phyloP scores from a whole-genome alignment of 108 stramenopile genomes.

The Fistulifera pelliculosa region DNA sequence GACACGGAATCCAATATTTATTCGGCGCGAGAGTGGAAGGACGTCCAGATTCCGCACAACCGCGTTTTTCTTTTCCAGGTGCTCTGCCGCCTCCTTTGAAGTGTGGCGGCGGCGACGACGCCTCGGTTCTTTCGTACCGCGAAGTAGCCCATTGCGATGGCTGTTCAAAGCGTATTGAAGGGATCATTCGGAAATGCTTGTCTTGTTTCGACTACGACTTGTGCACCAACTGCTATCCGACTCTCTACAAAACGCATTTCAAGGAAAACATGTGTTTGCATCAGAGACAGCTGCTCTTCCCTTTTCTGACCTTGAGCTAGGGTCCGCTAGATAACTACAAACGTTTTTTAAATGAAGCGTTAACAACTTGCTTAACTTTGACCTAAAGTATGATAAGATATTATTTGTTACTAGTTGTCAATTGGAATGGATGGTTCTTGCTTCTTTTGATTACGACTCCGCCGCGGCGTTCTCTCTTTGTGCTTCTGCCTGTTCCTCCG shows the following conservation, averaged over 20 bases:
- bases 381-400: too few species aligned
- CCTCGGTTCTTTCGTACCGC: conserved; percentile 23
- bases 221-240: conserved; percentile 58
- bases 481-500: conserved; percentile 82
- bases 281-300: neutral
- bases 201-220: conserved; percentile 83
- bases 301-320: neutral
- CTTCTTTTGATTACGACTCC: neutral
- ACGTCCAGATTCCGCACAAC: conserved; percentile 37
- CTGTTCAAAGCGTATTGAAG: conserved; percentile 42
- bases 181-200: conserved; percentile 48
- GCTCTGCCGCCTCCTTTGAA: conserved; percentile 16
- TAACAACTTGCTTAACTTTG: too few species aligned
- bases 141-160: conserved; percentile 73
- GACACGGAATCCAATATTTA: conserved; percentile 9
- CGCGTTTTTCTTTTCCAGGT: conserved; percentile 71
- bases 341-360: neutral
- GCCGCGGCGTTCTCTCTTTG: neutral
- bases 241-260: conserved; percentile 26
- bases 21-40: conserved; percentile 16
- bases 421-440: neutral
- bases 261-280: conserved; percentile 5
- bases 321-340: neutral
- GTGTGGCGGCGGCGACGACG: neutral
- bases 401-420: too few species aligned